Percentiles rank a stretch among this genome's conserved stretches.
Evolutionary conservation across 1,284 basidiomycete genomes (phyloP).

Genomic region (Cutaneotrichosporon cyanovorans): DNA sequence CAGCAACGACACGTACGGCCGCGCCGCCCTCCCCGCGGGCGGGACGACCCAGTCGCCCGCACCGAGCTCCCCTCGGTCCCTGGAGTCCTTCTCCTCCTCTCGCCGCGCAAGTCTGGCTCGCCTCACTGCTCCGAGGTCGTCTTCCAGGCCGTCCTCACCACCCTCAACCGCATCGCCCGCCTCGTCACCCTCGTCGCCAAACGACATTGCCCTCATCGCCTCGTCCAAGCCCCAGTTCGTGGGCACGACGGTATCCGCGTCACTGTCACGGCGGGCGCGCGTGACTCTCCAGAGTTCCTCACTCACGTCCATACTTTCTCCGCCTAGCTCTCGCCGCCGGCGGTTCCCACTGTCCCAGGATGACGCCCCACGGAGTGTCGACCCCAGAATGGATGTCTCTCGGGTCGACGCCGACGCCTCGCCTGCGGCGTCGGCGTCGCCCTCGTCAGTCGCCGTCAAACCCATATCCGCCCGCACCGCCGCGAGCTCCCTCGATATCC

Average conservation of each 20-base stretch:
- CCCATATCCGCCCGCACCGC: slow-evolving; percentile 5
- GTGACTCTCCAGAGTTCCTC: background rate
- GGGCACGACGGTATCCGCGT: slow-evolving; percentile 10
- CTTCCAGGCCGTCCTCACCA: too few species aligned
- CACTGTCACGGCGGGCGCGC: slow-evolving; percentile 1
- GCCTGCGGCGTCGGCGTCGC: too few species aligned
- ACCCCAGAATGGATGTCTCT: too few species aligned
- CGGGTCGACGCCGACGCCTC: too few species aligned
- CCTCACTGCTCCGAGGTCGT: too few species aligned
- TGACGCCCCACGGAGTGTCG: too few species aligned
- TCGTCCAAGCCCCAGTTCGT: background rate
- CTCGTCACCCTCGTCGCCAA: too few species aligned
- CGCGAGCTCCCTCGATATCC: slow-evolving; percentile 4
- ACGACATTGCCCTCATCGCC: background rate
- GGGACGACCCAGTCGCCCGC: slow-evolving; percentile 10
- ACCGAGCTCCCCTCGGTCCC: background rate
- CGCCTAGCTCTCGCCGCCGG: background rate
- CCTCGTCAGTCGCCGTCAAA: background rate
- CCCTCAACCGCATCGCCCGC: background rate
- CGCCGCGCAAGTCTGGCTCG: background rate
- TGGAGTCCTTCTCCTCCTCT: slow-evolving; percentile 1
- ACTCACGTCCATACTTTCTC: background rate
- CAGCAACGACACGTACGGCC: slow-evolving; percentile 13
- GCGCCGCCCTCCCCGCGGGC: background rate
- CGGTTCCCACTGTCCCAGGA: too few species aligned